These are phyloP conservation scores for Saccharomyces paradoxus DNA, from an alignment of 805 yeast species.

Conservation along the genomic window DNA sequence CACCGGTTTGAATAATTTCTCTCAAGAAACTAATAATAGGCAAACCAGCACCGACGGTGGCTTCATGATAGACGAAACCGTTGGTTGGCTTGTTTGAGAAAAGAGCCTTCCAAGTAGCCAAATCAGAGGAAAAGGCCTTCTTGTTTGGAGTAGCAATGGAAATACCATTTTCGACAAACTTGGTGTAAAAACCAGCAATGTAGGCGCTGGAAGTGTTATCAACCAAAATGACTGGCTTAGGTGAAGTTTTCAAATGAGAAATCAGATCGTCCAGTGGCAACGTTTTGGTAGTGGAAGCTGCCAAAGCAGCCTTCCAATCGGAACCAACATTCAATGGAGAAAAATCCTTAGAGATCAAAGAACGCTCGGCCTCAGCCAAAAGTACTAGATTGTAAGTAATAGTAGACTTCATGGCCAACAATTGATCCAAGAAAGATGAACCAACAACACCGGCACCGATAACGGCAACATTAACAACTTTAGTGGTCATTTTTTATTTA, in stretches of 20 bases:
- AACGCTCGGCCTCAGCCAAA: conserved; percentile 66
- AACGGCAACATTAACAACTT: conserved; percentile 58
- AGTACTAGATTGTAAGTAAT: conserved; percentile 70
- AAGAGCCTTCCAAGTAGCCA: conserved; percentile 68
- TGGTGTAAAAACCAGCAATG: conserved; percentile 71
- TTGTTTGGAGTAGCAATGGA: conserved; percentile 98
- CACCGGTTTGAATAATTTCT: conserved; percentile 89
- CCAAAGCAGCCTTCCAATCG: conserved; percentile 45
- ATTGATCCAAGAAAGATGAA: conserved; percentile 78
- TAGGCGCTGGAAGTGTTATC: conserved; percentile 88
- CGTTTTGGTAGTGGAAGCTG: conserved; percentile 37
- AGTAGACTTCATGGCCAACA: conserved; percentile 50
- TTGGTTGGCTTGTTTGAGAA: conserved; percentile 50
- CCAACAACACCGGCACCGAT: conserved; percentile 95
- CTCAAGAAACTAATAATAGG: conserved; percentile 85
- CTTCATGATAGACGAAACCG: conserved; percentile 88
- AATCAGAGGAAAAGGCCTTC: conserved; percentile 83
- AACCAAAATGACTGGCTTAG: conserved; percentile 70
- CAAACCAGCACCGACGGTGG: conserved; percentile 97
- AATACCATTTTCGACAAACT: conserved; percentile 65
- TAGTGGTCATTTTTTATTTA: conserved; percentile 33
- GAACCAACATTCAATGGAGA: conserved; percentile 52
- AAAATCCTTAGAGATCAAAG: conserved; percentile 62
- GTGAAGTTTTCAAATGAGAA: conserved; percentile 54
- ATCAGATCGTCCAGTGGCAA: conserved; percentile 52